Percentiles rank a stretch among this genome's conserved stretches.
Conservation (phyloP, 1,139 yeast species). For the Casaregolazyma lundiana region DNA sequence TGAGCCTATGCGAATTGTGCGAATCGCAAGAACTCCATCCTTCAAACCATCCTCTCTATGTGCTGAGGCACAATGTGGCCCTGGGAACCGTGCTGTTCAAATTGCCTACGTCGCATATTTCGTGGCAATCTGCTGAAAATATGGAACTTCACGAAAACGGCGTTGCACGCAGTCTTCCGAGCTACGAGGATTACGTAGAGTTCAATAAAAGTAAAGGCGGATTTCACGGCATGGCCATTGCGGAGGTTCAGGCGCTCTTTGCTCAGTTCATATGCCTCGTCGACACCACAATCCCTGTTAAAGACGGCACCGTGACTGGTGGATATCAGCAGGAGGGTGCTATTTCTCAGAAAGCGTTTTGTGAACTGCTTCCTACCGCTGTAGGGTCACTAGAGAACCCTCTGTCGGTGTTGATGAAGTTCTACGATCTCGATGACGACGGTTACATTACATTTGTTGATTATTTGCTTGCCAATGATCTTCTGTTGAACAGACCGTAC, state of each 20-base stretch:
- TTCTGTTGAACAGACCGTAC: conserved; percentile 11
- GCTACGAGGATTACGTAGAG: conserved; percentile 12
- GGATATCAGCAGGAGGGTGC: conserved; percentile 4
- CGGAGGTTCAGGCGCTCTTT: conserved; percentile 26
- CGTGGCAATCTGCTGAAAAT: conserved; percentile 21
- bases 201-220: conserved; percentile 9
- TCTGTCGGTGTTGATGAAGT: conserved; percentile 3
- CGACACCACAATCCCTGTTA: conserved; percentile 12
- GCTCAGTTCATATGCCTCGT: conserved; percentile 26
- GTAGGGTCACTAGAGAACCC: conserved; percentile 3
- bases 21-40: conserved; percentile 21
- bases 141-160: conserved; percentile 7
- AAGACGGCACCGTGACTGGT: not conserved
- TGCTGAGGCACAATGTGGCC: conserved; percentile 3
- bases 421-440: conserved; percentile 23
- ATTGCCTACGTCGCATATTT: conserved; percentile 12
- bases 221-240: conserved; percentile 13
- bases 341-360: conserved; percentile 13
- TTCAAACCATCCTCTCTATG: conserved; percentile 8
- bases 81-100: not conserved
- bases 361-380: conserved; percentile 17
- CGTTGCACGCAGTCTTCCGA: not conserved
- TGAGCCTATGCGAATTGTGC: conserved; percentile 20
- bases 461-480: conserved; percentile 17
- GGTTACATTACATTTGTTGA: conserved; percentile 23